Percentiles rank a stretch among this genome's conserved stretches.
phyloP scores from a whole-genome alignment of 257 asterid genomes.

The Rubia yunnanensis region DNA sequence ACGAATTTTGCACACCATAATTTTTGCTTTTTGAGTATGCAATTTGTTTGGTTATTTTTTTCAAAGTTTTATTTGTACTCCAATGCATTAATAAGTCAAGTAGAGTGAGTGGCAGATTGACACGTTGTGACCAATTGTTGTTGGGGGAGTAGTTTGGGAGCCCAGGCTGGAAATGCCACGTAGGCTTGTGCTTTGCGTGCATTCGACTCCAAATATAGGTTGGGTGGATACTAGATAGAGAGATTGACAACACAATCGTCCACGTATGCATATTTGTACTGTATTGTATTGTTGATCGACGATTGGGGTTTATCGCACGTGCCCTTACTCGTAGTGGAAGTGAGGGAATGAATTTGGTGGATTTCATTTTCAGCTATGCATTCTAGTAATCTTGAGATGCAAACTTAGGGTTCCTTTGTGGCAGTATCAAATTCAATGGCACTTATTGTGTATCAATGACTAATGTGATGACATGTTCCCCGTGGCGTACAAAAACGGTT shows the following conservation, averaged over 20 bases:
- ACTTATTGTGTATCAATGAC: not conserved
- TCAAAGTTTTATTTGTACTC: too few species aligned
- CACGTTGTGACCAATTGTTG: conserved; percentile 22
- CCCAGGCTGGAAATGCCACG: conserved; percentile 46
- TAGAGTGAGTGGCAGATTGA: not conserved
- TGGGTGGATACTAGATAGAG: not conserved
- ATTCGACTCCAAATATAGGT: conserved; percentile 32
- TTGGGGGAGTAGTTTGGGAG: conserved; percentile 14
- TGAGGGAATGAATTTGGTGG: not conserved
- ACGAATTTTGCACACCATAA: too few species aligned
- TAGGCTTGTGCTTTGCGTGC: conserved; percentile 48
- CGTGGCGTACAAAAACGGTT: not conserved
- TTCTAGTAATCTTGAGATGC: not conserved
- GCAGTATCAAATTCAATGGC: not conserved
- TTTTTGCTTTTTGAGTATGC: not conserved
- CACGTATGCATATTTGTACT: not conserved
- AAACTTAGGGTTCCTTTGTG: not conserved
- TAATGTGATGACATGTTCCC: not conserved
- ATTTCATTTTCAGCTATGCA: not conserved
- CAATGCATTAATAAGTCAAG: conserved; percentile 8
- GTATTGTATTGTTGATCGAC: conserved; percentile 4
- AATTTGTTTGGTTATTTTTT: not conserved
- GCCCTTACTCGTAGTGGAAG: not conserved
- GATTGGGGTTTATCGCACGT: conserved; percentile 6
- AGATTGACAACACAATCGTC: not conserved